Evolutionary conservation across 306 rosid genomes (phyloP).

Genomic region (Fragaria ananassa): DNA sequence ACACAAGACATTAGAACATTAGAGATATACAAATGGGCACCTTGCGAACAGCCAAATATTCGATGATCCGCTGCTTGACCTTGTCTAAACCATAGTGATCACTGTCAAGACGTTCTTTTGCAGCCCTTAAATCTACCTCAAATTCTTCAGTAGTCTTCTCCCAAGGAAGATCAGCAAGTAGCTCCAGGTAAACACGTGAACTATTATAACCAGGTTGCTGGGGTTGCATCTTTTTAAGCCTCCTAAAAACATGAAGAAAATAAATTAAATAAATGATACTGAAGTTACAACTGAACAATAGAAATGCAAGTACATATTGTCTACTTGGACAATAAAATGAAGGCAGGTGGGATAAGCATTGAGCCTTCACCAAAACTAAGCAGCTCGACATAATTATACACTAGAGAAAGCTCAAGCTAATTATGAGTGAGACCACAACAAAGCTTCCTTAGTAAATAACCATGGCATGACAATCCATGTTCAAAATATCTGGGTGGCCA

Average conservation of each 20-base stretch:
- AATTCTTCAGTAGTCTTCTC: slow-evolving; percentile 72
- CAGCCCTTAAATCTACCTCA: slow-evolving; percentile 80
- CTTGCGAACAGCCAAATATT: slow-evolving; percentile 97
- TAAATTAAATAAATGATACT: slow-evolving; percentile 12
- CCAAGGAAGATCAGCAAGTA: slow-evolving; percentile 98
- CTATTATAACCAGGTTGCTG: slow-evolving; percentile 97
- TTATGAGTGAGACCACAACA: not conserved
- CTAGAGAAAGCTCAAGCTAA: not conserved
- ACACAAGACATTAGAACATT: slow-evolving; percentile 13
- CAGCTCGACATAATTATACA: no score
- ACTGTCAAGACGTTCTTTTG: slow-evolving; percentile 80
- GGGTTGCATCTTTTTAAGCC: slow-evolving; percentile 98
- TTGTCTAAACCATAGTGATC: slow-evolving; percentile 91
- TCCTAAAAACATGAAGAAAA: slow-evolving; percentile 49
- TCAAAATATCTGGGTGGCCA: not conserved
- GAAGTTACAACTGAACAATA: slow-evolving; percentile 17
- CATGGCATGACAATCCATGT: not conserved
- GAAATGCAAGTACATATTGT: not conserved
- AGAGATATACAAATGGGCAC: slow-evolving; percentile 33
- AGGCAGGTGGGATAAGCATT: not conserved
- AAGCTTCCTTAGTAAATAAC: slow-evolving; percentile 6
- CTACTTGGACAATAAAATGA: not conserved
- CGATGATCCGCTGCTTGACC: slow-evolving; percentile 94
- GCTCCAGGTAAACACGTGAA: slow-evolving; percentile 90
- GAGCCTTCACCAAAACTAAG: not conserved